Evolutionary conservation across 805 yeast genomes (phyloP).

Genomic region (Kluyveromyces wickerhamii): DNA sequence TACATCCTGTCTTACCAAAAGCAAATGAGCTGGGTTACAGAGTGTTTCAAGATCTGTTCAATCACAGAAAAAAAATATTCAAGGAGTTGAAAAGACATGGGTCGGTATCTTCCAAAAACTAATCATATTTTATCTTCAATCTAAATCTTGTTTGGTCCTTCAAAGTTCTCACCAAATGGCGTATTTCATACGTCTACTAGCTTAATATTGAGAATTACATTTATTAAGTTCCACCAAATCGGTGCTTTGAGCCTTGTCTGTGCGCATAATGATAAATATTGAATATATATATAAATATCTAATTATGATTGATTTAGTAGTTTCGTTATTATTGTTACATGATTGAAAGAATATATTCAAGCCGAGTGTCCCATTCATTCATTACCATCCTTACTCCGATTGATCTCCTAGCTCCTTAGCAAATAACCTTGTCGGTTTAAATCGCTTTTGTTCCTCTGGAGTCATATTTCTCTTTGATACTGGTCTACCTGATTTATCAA

Average conservation of each 20-base stretch:
- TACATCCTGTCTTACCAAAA: constrained; percentile 38
- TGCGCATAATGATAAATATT: too few species aligned
- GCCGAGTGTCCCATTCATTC: too few species aligned
- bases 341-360: too few species aligned
- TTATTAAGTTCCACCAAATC: constrained; percentile 1
- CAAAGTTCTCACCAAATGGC: neutral
- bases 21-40: constrained; percentile 52
- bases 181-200: constrained; percentile 2
- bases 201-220: neutral
- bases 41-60: constrained; percentile 55
- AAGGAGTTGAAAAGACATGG: constrained; percentile 43
- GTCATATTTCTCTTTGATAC: constrained; percentile 20
- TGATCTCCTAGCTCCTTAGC: constrained; percentile 14
- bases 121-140: neutral
- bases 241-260: too few species aligned
- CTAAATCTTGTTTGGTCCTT: neutral
- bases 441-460: constrained; percentile 16
- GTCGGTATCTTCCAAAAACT: constrained; percentile 6
- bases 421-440: constrained; percentile 27
- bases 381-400: too few species aligned
- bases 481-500: constrained; percentile 30
- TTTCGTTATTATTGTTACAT: too few species aligned
- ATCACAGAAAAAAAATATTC: constrained; percentile 54
- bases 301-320: too few species aligned
- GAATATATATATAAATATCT: too few species aligned